Evolutionary conservation across 108 stramenopile species (phyloP), one percentile per base, ranked within the genome.

Genomic region (Cylindrotheca fusiformis): DNA sequence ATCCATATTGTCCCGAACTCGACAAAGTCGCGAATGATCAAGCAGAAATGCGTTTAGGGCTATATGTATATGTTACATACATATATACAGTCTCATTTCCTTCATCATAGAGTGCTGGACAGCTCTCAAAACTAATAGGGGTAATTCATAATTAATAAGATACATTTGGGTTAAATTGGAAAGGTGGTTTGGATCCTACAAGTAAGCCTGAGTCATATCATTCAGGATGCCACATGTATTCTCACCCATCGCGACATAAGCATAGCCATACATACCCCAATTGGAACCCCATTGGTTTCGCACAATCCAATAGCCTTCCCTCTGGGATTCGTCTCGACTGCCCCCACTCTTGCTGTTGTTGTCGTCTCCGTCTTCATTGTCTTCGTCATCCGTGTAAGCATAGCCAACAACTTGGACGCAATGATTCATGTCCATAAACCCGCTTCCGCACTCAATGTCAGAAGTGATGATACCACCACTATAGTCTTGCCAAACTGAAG

Each of bases 151-250:
- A 44, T 44, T 44, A 44, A 44, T 44, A 44, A 14, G 8, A 8
- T 44, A 44, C 14, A 8, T 44, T 44, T 44, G 12, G 14, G 44
- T n/a, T n/a, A n/a, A n/a, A n/a, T n/a, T n/a, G n/a, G n/a, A n/a
- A n/a, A n/a, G n/a, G n/a, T n/a, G n/a, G n/a, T 12, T 1, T 54
- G 2, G 18, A 48, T 25, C 31, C 36, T 72, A 72, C 25, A 63
- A 47, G 58, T 82, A 88, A 8, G 69, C 93, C 68, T 86, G 80
- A 12, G 89, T 87, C 89, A 94, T 90, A 55, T 94, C 93, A 36
- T 94, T 94, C 67, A 94, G 63, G 31, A 94, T 86, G 2, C 93
- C 93, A 67, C 93, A 94, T 0, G 93, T 94, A 56, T 94, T 94
- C 0, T 68, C 85, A 19, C 93, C 93, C 93, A 94, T 94, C 0